Evolutionary conservation across 2,329 filamentous ascomycete species (phyloP).

Genomic region (Aureobasidium lini): DNA sequence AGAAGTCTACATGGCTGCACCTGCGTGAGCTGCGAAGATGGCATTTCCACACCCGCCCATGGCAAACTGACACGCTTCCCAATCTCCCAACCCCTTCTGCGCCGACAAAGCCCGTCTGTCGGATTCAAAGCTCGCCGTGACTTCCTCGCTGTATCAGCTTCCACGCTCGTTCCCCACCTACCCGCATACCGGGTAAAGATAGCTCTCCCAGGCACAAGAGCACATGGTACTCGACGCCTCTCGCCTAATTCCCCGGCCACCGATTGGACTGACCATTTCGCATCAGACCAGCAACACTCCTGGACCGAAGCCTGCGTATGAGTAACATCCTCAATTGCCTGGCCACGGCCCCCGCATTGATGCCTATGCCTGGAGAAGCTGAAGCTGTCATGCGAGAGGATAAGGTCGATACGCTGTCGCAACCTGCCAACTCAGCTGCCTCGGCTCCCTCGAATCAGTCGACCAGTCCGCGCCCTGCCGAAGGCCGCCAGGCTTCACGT

Average conservation of each 20-base stretch:
- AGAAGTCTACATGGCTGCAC: neutral
- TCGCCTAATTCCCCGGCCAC: neutral
- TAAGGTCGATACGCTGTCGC: neutral
- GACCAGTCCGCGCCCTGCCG: neutral
- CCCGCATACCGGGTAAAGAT: neutral
- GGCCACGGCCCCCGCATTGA: constrained; percentile 1
- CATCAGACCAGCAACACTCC: neutral
- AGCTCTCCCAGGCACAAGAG: neutral
- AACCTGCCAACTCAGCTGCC: neutral
- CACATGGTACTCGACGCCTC: constrained; percentile 7
- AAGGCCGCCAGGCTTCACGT: constrained; percentile 15
- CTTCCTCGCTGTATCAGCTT: neutral
- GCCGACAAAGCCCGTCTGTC: neutral
- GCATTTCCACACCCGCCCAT: neutral
- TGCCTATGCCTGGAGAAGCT: constrained; percentile 5
- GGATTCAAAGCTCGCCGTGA: neutral
- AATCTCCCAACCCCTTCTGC: neutral
- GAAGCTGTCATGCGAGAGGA: neutral
- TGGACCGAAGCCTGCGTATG: neutral
- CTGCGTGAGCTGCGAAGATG: neutral
- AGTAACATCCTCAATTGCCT: constrained; percentile 11
- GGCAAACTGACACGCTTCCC: neutral
- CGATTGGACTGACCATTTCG: neutral
- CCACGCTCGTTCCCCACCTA: neutral
- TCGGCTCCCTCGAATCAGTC: constrained; percentile 2